Base-by-base conservation (phyloP, 305 asterid species). In the Fraxinus xanthoxyloides region DNA sequence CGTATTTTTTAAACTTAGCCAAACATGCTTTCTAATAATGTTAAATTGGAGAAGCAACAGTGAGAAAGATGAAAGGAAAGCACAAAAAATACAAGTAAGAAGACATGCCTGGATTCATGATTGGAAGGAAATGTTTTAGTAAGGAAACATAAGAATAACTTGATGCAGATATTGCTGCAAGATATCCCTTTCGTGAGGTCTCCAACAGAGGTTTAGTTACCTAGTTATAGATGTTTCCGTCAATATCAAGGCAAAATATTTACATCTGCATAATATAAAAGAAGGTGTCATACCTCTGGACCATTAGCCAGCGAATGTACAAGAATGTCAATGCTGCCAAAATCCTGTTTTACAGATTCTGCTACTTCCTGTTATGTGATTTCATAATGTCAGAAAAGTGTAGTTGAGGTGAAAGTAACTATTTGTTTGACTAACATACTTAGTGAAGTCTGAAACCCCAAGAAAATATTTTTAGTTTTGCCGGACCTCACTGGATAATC, bases 111-210 rank as follows among this genome's bases (percentile, higher is more conserved):
- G 97, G 94, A 69, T 95, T 95, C 75, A 93, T 91, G 74, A 93
- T 88, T 75, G 98, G 97, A 85, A 94, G 87, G 84, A 94, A 94
- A 90, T 92, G 94, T 85, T 87, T 87, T 5, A 94, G 91, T 77
- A 94, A 86, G 77, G 98, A 93, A 54, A 93, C 92, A 67, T 87
- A 89, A 17, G 98, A 92, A 86, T 91, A 93, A 90, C 97, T 94
- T 72, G 98, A 94, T 56, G 98, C 98, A 46, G 98, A 94, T 82
- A 94, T 86, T 80, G 97, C 98, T 31, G 98, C 97, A 86, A 94
- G 97, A 87, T 94, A 94, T 87, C 98, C 98, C 30, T 81, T 87
- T 86, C 98, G 89, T n/a, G 98, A 90, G 61, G 98, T 94, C 87
- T 94, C 97, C 83, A 94, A 84, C 79, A 94, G 90, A 80, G 92